These are phyloP conservation scores for Ganoderma sinense DNA, from an alignment of 1,284 basidiomycete genomes.

Conservation along the genomic window DNA sequence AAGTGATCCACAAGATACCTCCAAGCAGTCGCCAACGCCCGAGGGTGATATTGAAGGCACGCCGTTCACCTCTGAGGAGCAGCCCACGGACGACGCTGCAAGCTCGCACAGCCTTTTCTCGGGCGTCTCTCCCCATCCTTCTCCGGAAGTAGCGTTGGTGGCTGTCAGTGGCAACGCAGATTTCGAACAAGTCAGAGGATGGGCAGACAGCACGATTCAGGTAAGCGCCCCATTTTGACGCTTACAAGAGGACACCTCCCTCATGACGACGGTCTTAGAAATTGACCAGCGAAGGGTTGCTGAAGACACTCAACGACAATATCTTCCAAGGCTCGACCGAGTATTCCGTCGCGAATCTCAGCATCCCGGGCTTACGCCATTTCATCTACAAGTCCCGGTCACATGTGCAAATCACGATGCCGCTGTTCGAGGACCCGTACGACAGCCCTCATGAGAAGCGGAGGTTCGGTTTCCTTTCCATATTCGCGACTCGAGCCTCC, in stretches of 20 bases:
- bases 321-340: constrained; percentile 59
- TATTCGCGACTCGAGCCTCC: background rate
- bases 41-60: constrained; percentile 11
- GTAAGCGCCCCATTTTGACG: constrained; percentile 46
- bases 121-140: constrained; percentile 11
- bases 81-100: constrained; percentile 10
- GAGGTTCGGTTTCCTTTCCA: constrained; percentile 53
- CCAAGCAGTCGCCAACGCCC: background rate
- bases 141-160: constrained; percentile 60
- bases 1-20: constrained; percentile 12
- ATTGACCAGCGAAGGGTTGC: constrained; percentile 64
- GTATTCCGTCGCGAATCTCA: constrained; percentile 75
- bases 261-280: constrained; percentile 49
- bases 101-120: constrained; percentile 14
- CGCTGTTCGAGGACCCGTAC: constrained; percentile 87
- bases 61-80: constrained; percentile 1
- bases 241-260: background rate
- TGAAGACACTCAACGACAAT: constrained; percentile 56
- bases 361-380: constrained; percentile 89
- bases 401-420: constrained; percentile 89
- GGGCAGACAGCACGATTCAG: constrained; percentile 73
- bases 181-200: constrained; percentile 72
- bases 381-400: constrained; percentile 93
- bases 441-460: constrained; percentile 62
- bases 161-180: constrained; percentile 75